These are phyloP conservation scores for Avena atlantica DNA, from an alignment of 176 grass and related monocot species.

Conservation along the genomic window DNA sequence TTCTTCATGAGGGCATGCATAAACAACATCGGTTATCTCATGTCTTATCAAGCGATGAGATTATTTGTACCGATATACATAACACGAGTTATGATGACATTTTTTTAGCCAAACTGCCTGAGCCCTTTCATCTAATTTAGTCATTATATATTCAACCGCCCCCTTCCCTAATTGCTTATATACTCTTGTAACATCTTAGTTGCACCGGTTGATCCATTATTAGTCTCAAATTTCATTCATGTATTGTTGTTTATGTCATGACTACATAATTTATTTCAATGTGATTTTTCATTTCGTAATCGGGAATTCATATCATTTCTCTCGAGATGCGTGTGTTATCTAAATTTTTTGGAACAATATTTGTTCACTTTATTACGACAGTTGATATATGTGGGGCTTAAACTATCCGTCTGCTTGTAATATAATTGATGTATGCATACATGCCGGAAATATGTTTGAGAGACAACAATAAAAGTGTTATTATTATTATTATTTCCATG, in stretches of 20 bases:
- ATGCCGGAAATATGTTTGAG: too few relatives aligned
- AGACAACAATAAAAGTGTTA: too few relatives aligned
- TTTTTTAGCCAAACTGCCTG: not conserved
- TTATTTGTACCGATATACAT: not conserved
- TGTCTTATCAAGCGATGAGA: not conserved
- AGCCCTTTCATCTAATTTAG: not conserved
- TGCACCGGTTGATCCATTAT: not conserved
- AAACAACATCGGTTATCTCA: not conserved
- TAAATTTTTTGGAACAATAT: not conserved
- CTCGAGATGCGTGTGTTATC: not conserved
- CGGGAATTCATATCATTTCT: not conserved
- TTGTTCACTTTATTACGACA: not conserved
- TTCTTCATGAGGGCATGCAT: not conserved
- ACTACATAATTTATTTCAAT: not conserved
- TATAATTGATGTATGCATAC: not conserved
- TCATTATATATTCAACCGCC: not conserved
- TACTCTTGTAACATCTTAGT: not conserved
- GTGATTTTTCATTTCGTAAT: not conserved
- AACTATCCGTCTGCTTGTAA: not conserved
- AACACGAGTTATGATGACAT: not conserved
- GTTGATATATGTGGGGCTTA: not conserved
- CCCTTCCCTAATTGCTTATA: not conserved
- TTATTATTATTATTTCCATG: too few relatives aligned
- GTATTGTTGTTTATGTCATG: not conserved
- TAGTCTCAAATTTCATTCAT: not conserved